Percentiles rank a stretch among this genome's conserved stretches.
phyloP scores from a whole-genome alignment of 345 rosid genomes.

The Eutrema heterophyllum region DNA sequence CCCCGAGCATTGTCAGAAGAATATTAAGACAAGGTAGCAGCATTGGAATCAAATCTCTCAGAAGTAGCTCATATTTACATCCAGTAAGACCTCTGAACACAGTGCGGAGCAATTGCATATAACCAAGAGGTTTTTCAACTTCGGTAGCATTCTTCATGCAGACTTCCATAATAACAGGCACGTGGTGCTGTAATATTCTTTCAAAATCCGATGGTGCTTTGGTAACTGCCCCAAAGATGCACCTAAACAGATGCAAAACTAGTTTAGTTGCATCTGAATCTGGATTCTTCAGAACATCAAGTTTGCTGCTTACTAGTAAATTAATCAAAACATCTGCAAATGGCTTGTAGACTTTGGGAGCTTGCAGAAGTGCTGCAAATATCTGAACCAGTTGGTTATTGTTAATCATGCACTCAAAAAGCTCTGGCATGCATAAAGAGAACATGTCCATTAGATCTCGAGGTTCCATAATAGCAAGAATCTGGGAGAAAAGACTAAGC shows the following conservation, averaged over 20 bases:
- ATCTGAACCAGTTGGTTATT: constrained; percentile 86
- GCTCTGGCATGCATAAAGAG: constrained; percentile 96
- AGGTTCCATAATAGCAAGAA: constrained; percentile 94
- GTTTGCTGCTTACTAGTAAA: constrained; percentile 85
- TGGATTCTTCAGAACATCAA: constrained; percentile 81
- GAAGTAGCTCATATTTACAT: constrained; percentile 85
- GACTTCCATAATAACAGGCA: constrained; percentile 90
- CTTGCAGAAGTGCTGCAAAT: constrained; percentile 82
- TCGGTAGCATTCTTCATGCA: constrained; percentile 96
- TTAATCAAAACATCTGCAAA: constrained; percentile 91
- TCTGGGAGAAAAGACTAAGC: constrained; percentile 83
- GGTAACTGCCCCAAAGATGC: constrained; percentile 88
- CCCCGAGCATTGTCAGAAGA: constrained; percentile 89
- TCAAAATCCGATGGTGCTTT: constrained; percentile 94
- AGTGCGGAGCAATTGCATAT: constrained; percentile 87
- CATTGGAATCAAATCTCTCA: constrained; percentile 85
- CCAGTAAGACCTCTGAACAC: constrained; percentile 89
- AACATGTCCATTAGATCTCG: constrained; percentile 99
- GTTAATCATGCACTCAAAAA: constrained; percentile 93
- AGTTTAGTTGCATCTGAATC: constrained; percentile 81
- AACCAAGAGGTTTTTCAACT: constrained; percentile 91
- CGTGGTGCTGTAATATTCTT: constrained; percentile 93
- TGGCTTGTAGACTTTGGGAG: constrained; percentile 76
- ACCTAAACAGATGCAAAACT: constrained; percentile 89
- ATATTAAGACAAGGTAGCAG: constrained; percentile 90